Base-by-base conservation (phyloP, 75 land plant species). In the Ceratopteris richardii region DNA sequence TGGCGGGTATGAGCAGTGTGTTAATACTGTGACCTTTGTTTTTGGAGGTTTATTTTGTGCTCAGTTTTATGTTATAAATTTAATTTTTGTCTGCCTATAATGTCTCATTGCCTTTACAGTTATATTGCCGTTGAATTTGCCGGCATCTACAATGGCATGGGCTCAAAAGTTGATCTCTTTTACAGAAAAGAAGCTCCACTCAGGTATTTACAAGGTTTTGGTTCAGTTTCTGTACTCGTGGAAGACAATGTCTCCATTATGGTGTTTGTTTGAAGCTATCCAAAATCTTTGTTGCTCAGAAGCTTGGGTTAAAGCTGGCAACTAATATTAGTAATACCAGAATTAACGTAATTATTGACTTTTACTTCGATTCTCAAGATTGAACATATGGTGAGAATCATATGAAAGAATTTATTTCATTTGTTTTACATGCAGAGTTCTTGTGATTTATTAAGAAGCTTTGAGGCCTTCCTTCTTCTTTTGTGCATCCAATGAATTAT, bases 61-160 rank as follows among this genome's bases (percentile, higher is more conserved):
- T n/a, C n/a, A n/a, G 42, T 40, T 40, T 40, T 40, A 40, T 9
- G 14, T 40, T 10, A 40, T 10, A 40, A 40, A 40, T 10, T 10
- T 14, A 9, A 40, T 10, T 14, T 40, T 40, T 48, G 51, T 18
- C 19, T 66, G 20, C n/a, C n/a, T n/a, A 25, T 19, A 39, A 1
- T 0, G 25, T 24, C 25, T 44, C 21, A 39, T 37, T 36, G 31
- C 37, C 21, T 17, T 17, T 54, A 24, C 51, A 91, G 97, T 62
- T 93, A 88, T 54, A 94, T 94, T 66, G 90, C 88, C 44, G 96
- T 94, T 61, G 98, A 94, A 66, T 94, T 94, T 77, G 87, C 96
- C 50, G 82, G 91, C 44, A 94, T 94, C 31, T 94, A 89, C 83
- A 51, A 62, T 31, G 96, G 99, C 12, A 79, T 90, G 88, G 99